These are phyloP conservation scores for Aspergillus tanneri DNA, from an alignment of 2,329 filamentous ascomycete genomes.

Conservation along the genomic window DNA sequence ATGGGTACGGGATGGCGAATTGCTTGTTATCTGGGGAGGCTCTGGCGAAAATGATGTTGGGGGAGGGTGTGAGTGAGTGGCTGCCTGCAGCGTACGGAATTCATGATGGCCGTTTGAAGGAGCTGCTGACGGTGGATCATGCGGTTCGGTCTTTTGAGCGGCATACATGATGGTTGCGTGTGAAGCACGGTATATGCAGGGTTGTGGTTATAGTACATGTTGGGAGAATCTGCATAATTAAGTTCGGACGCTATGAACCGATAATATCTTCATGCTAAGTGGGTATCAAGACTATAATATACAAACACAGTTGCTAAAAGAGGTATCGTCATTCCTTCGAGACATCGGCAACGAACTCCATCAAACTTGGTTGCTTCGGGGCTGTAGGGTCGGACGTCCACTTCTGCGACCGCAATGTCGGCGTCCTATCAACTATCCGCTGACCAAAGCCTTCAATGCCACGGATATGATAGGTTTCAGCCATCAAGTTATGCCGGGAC, in stretches of 20 bases:
- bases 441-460: slow-evolving; percentile 19
- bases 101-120: slow-evolving; percentile 2
- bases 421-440: slow-evolving; percentile 10
- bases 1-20: slow-evolving; percentile 35
- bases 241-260: too few relatives aligned
- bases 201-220: too few relatives aligned
- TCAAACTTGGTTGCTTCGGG: slow-evolving; percentile 17
- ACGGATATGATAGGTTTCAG: slow-evolving; percentile 22
- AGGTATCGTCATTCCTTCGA: too few relatives aligned
- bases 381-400: slow-evolving; percentile 23
- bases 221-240: too few relatives aligned
- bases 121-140: slow-evolving; percentile 1
- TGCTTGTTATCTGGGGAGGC: slow-evolving; percentile 33
- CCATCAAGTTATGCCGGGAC: slow-evolving; percentile 26
- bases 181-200: too few relatives aligned
- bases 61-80: slow-evolving; percentile 17
- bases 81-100: slow-evolving; percentile 8
- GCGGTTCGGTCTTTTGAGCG: slow-evolving; percentile 3
- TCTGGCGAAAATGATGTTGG: slow-evolving; percentile 26
- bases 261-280: too few relatives aligned
- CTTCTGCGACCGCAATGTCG: slow-evolving; percentile 16
- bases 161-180: too few relatives aligned
- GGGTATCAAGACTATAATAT: too few relatives aligned
- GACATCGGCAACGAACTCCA: slow-evolving; percentile 28
- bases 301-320: too few relatives aligned